A percentile compares a stretch with the other conserved stretches of the same genome.
These are phyloP conservation scores for Blastocystis hominis DNA, from an alignment of 352 stramenopile species.

Conservation along the genomic window DNA sequence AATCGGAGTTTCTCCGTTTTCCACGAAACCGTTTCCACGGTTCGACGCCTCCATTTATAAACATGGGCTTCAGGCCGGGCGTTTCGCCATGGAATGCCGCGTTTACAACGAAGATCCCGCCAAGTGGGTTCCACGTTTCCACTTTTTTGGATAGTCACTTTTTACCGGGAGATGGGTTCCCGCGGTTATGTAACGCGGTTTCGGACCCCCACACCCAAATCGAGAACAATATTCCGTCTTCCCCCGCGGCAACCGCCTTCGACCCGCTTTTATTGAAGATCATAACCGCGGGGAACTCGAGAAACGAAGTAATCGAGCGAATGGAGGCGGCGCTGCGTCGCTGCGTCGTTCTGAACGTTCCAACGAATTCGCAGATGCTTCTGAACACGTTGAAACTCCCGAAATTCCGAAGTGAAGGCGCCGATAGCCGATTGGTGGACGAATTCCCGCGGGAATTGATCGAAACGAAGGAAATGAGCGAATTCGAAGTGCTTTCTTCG, in stretches of 20 bases:
- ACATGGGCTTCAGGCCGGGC: background rate
- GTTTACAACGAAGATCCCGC: conserved; percentile 38
- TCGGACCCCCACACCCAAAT: background rate
- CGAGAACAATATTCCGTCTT: background rate
- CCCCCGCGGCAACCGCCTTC: background rate
- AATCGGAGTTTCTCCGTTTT: background rate
- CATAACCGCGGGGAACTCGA: background rate
- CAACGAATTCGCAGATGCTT: conserved; percentile 1
- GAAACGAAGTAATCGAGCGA: conserved; percentile 1
- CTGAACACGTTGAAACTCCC: background rate
- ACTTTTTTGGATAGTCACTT: background rate
- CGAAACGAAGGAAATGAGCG: background rate
- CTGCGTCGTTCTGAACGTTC: background rate
- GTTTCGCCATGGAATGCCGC: conserved; percentile 15
- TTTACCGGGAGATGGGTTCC: background rate
- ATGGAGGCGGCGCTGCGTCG: background rate
- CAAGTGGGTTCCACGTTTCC: background rate
- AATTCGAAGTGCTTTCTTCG: background rate
- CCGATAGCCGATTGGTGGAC: background rate
- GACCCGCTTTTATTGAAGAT: conserved; percentile 44
- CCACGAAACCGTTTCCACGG: background rate
- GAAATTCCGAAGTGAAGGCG: background rate
- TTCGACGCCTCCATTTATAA: background rate
- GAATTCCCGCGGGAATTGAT: background rate
- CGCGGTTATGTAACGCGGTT: background rate